Base-by-base conservation (phyloP, 192 early-diverging fungal genomes). In the Helicostylum pulchrum region DNA sequence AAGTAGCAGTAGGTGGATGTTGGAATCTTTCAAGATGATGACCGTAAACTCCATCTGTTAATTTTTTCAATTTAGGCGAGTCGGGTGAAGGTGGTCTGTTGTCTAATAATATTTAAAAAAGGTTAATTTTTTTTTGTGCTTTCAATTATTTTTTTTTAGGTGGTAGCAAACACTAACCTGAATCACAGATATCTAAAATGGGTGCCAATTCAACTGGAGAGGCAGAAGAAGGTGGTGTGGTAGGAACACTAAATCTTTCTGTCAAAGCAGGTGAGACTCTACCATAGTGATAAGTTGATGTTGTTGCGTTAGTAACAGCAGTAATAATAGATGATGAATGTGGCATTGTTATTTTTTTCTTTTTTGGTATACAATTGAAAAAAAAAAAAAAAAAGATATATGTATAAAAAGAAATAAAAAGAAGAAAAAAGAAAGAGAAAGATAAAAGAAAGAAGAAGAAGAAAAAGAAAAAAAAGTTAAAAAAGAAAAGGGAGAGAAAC, bases 21-120 rank as follows among this genome's bases (percentile, higher is more conserved):
- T 48, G 11, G 46, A 48, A 48, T 48, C 46, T 48, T 39, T 15
- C 60, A 48, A 44, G 62, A 64, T 64, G 62, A 53, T 8, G 50
- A 17, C 2, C 1, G 26, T 61, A n/a, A 17, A 56, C 54, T 36
- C 21, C 36, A 26, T 32, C 31, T 58, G 46, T 7, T 14, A 48
- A 17, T 17, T 14, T 39, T 21, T 59, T 59, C 21, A 23, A 42
- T 59, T 59, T 59, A 19, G 57, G 57, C 14, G 57, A 59, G 21
- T 59, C 57, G 21, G 57, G 57, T 26, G 57, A 59, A 21, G 57
- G 57, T 59, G 57, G 57, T 45, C 57, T 59, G 39, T 42, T 21
- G 43, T 59, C 57, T 59, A 45, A 39, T 45, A 59, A n/a, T 23
- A 23, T 21, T 21, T 20, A 21, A 58, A 17, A 48, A 48, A 48